phyloP scores from a whole-genome alignment of 306 rosid genomes.

The Cicer yamashitae region DNA sequence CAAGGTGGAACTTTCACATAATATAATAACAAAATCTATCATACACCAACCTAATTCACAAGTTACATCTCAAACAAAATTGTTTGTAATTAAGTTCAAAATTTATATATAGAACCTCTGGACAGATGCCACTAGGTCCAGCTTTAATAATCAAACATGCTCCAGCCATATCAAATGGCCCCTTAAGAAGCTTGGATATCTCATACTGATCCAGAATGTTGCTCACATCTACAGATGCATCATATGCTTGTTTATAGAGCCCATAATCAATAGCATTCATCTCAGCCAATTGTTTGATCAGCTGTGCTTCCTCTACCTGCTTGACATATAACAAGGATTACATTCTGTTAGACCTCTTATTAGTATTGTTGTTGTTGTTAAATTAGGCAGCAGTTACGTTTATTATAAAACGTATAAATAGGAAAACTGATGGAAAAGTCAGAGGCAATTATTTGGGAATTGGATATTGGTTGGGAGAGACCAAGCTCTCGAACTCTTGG shows the following conservation, averaged over 20 bases:
- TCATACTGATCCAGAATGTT: conserved; percentile 74
- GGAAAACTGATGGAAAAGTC: no score
- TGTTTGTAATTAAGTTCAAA: conserved; percentile 34
- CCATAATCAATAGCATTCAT: conserved; percentile 71
- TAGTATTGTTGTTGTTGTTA: no score
- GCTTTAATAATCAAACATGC: conserved; percentile 73
- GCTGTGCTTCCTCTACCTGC: conserved; percentile 88
- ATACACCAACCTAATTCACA: conserved; percentile 12
- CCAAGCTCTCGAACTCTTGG: no score
- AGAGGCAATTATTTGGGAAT: no score
- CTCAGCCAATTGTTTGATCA: conserved; percentile 76
- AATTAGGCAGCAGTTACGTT: no score
- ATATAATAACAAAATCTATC: conserved; percentile 17
- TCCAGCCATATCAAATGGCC: conserved; percentile 78
- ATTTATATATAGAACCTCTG: conserved; percentile 63
- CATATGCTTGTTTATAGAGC: conserved; percentile 80
- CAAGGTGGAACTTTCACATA: conserved; percentile 9
- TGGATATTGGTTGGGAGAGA: no score
- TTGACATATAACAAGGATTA: conserved; percentile 22
- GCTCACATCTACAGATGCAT: conserved; percentile 69
- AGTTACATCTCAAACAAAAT: conserved; percentile 27
- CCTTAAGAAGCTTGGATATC: conserved; percentile 82
- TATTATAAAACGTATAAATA: no score
- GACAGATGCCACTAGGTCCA: conserved; percentile 51
- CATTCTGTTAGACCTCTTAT: background rate